These are phyloP conservation scores for Syzygium jambos DNA, from an alignment of 345 rosid genomes.

Conservation along the genomic window DNA sequence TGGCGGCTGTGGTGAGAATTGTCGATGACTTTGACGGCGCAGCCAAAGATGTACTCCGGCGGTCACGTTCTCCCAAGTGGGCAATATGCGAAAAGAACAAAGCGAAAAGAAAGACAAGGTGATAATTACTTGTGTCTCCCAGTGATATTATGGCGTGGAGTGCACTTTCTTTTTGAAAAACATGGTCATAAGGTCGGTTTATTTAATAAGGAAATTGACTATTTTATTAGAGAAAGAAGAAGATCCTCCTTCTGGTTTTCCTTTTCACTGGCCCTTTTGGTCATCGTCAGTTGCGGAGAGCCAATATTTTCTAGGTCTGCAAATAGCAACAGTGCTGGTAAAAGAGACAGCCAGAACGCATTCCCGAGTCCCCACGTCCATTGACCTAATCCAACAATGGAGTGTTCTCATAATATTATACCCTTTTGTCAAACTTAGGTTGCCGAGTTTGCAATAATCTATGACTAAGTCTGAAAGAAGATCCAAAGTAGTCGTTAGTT, in stretches of 20 bases:
- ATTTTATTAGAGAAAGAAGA: not conserved
- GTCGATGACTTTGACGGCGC: not conserved
- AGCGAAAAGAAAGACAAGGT: not conserved
- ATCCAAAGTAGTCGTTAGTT: not conserved
- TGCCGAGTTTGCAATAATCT: not conserved
- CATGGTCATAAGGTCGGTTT: not conserved
- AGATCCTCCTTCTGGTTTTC: not conserved
- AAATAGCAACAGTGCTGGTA: not conserved
- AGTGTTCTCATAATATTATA: not conserved
- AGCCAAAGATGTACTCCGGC: not conserved
- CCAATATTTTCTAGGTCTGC: not conserved
- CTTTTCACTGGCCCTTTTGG: not conserved
- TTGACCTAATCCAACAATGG: not conserved
- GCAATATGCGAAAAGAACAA: not conserved
- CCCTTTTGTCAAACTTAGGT: not conserved
- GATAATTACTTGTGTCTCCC: not conserved
- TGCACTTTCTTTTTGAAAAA: not conserved
- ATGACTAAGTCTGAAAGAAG: not conserved
- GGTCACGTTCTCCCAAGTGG: not conserved
- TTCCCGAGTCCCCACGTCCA: not conserved
- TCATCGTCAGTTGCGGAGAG: not conserved
- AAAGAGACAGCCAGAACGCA: not conserved
- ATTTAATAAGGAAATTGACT: not conserved
- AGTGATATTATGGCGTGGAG: not conserved
- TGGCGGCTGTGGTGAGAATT: not conserved